A percentile compares a stretch with the other conserved stretches of the same genome.
Conservation (phyloP, 805 yeast genomes). For the Metschnikowia aberdeeniae region DNA sequence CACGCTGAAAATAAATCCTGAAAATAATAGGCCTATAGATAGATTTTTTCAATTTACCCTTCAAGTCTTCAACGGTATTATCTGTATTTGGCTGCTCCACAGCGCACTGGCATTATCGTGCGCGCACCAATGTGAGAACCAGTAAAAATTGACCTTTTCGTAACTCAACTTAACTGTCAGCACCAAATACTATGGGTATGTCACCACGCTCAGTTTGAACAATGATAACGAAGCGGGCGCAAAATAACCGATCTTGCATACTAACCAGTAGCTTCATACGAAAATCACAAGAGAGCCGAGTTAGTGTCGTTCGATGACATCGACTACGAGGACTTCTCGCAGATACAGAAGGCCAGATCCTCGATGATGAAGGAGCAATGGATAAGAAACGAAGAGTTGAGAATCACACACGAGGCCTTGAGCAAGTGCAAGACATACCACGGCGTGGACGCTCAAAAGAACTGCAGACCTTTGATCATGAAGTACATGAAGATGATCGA, state of each 20-base stretch:
- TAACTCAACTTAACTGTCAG: conserved; percentile 6
- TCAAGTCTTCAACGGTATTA: too few relatives aligned
- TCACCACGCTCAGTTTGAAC: background rate
- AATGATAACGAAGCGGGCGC: background rate
- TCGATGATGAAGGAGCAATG: conserved; percentile 78
- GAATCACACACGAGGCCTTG: conserved; percentile 67
- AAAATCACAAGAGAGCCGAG: conserved; percentile 53
- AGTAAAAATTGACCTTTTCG: conserved; percentile 33
- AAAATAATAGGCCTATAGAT: too few relatives aligned
- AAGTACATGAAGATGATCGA: conserved; percentile 76
- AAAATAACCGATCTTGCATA: background rate
- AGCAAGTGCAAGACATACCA: conserved; percentile 70
- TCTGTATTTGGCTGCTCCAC: background rate
- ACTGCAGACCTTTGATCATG: conserved; percentile 75
- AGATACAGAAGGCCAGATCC: conserved; percentile 69
- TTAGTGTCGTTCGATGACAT: conserved; percentile 80
- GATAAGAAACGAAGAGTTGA: conserved; percentile 64
- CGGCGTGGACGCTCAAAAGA: conserved; percentile 51
- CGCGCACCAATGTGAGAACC: conserved; percentile 18
- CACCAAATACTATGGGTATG: conserved; percentile 13
- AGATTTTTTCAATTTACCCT: too few relatives aligned
- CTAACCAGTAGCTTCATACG: conserved; percentile 27
- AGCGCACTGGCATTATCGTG: conserved; percentile 16
- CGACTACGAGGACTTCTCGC: conserved; percentile 62
- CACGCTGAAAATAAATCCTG: too few relatives aligned